Base-by-base conservation (phyloP, 2,329 filamentous ascomycete genomes). In the Geosmithia putterillii region DNA sequence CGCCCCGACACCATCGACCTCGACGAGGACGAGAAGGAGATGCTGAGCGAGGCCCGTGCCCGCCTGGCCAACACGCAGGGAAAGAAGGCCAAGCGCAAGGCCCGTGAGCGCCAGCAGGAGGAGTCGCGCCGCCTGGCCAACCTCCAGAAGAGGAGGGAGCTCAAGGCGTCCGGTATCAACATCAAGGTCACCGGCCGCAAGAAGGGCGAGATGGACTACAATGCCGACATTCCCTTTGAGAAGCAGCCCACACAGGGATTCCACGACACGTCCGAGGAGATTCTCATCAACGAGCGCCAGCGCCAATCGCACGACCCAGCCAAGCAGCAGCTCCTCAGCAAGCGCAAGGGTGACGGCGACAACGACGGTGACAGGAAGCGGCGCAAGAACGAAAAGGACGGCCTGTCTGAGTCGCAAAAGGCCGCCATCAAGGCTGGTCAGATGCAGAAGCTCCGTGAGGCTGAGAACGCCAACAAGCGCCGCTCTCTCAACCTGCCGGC, bases 21-120 rank as follows among this genome's bases (percentile, higher is more conserved):
- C 55, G 92, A 98, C 59, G 92, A 98, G 61, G 92, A 98, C 58
- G 92, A 98, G 64, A 96, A 98, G 69, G 92, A 98, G 65, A 98
- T 98, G 92, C 66, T 98, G 56, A 95, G 89, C 59, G 92, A 98
- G 67, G 92, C 92, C 52, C 86, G 92, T 58, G 92, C 92, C 44
- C 87, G 92, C 66, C 70, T 98, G 50, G 92, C 92, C 49, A 98
- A 98, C 57, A 96, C 92, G 10, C 92, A 96, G 64, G 92, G 92
- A 59, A 98, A 98, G 67, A 98, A 98, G 69, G 92, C 92, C 7
- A 98, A 98, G 72, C 73, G 92, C 52, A 98, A 98, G 72, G 92
- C 92, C 28, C 79, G 92, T 55, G 92, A 98, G 64, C 76, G 92
- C 49, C 90, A 96, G 59, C 75, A 98, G 52, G 92, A 98, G 59